A percentile compares a stretch with the other conserved stretches of the same genome.
phyloP scores from a whole-genome alignment of 2,329 filamentous ascomycete species.

The Phoma herbarum region DNA sequence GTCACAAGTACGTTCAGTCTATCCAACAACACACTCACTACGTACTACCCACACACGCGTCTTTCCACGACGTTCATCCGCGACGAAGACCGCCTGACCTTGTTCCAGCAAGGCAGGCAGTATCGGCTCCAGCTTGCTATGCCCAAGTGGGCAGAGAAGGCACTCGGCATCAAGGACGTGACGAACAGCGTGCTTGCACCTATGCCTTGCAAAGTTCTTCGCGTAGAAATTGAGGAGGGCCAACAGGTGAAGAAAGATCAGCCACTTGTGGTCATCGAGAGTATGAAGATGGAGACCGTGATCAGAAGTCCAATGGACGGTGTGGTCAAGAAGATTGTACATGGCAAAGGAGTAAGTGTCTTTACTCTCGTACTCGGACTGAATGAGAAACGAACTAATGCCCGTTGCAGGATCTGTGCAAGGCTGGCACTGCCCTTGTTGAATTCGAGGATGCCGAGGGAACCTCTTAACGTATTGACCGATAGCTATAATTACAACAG shows the following conservation, averaged over 20 bases:
- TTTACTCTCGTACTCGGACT: not conserved
- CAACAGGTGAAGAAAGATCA: constrained; percentile 85
- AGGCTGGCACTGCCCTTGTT: constrained; percentile 56
- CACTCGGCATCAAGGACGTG: constrained; percentile 80
- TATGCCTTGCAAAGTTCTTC: constrained; percentile 96
- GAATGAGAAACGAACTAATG: constrained; percentile 20
- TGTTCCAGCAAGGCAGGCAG: constrained; percentile 76
- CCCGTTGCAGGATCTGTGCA: constrained; percentile 45
- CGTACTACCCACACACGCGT: constrained; percentile 83
- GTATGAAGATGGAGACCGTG: constrained; percentile 66
- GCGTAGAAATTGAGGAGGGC: constrained; percentile 86
- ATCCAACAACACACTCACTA: constrained; percentile 63
- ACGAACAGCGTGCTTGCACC: constrained; percentile 86
- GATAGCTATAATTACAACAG: not conserved
- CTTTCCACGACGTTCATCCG: constrained; percentile 79
- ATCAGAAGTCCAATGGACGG: constrained; percentile 61
- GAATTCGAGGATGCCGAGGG: constrained; percentile 39
- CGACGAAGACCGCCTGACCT: constrained; percentile 69
- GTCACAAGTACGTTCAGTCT: constrained; percentile 60
- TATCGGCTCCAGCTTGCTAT: constrained; percentile 64
- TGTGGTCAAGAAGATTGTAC: constrained; percentile 58
- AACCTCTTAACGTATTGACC: constrained; percentile 1
- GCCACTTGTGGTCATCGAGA: constrained; percentile 76
- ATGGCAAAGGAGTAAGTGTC: constrained; percentile 55
- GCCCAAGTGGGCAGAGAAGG: constrained; percentile 87